Evolutionary conservation across 1,139 yeast genomes (phyloP).

Genomic region (Taphrina wiesneri): DNA sequence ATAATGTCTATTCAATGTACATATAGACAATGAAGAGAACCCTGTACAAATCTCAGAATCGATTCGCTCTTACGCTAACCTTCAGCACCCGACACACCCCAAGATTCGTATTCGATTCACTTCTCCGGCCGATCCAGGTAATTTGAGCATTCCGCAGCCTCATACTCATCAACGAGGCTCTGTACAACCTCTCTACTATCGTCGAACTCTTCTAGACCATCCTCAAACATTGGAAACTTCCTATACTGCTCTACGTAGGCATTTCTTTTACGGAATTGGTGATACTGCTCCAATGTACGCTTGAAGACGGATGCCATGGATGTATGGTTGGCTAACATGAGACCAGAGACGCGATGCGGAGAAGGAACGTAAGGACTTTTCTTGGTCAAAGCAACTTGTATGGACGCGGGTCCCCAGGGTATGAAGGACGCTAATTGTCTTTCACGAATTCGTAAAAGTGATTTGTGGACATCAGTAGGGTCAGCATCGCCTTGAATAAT

Average conservation of each 20-base stretch:
- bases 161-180: conserved; percentile 71
- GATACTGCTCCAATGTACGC: conserved; percentile 73
- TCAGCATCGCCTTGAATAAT: conserved; percentile 73
- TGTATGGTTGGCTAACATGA: conserved; percentile 42
- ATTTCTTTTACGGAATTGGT: conserved; percentile 70
- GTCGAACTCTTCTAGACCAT: conserved; percentile 71
- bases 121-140: conserved; percentile 45
- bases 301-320: conserved; percentile 49
- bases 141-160: conserved; percentile 56
- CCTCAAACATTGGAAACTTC: conserved; percentile 56
- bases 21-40: conserved; percentile 1
- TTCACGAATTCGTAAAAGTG: conserved; percentile 72
- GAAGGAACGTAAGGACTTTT: conserved; percentile 61
- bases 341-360: conserved; percentile 42
- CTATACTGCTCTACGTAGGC: conserved; percentile 84
- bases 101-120: background rate
- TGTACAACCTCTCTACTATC: conserved; percentile 76
- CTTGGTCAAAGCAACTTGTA: conserved; percentile 75
- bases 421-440: conserved; percentile 67
- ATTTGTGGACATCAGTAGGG: conserved; percentile 76
- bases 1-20: background rate
- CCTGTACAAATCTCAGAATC: background rate
- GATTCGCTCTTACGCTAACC: background rate
- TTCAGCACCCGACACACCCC: background rate
- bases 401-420: conserved; percentile 81